Base-by-base conservation (phyloP, 768 basidiomycete genomes). In the Russula ochroleuca region DNA sequence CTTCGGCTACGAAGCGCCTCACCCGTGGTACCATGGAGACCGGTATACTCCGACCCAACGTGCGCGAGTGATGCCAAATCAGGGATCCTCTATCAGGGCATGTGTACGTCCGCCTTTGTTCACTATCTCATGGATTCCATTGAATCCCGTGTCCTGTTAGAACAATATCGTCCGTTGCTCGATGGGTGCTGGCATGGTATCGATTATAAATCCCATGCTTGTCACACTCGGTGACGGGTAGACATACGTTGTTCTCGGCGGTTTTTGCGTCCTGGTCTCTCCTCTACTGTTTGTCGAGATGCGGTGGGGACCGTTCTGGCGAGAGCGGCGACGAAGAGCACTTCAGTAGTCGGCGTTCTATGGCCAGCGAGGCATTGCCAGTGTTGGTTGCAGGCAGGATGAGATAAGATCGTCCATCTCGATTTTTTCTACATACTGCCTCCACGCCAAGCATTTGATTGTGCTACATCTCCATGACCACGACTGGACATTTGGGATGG, bases 111-210 rank as follows among this genome's bases (percentile, higher is more conserved):
- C 28, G 9, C 51, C 59, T 17, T 52, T 49, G 25, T 21, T 40
- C 52, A 28, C 11, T 7, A 31, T 13, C 5, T 31, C 50, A 23
- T 57, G 15, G n/a, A 38, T 31, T 43, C 28, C 15, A 40, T 23
- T n/a, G 43, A 13, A 38, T 23, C 1, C 43, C 7, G 48, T 17
- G 40, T 25, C 31, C 28, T 13, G 23, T 50, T 68, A 91, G 89
- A 89, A 86, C 70, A 90, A 90, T 67, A 73, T 90, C 23, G 79
- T 87, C 15, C 83, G 88, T 37, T 88, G 88, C 70, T 76, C 78
- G 2, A 66, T 87, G 47, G 83, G 84, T 54, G 88, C 88, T 2
- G 77, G 74, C 0, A 69, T 81, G 37, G 84, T 90, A 8, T 84
- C 88, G 2, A 77, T 86, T 21, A 82, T 90, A 48, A 80, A 88